phyloP scores from a whole-genome alignment of 2,329 filamentous ascomycete species.

The Colletotrichum orbiculare region DNA sequence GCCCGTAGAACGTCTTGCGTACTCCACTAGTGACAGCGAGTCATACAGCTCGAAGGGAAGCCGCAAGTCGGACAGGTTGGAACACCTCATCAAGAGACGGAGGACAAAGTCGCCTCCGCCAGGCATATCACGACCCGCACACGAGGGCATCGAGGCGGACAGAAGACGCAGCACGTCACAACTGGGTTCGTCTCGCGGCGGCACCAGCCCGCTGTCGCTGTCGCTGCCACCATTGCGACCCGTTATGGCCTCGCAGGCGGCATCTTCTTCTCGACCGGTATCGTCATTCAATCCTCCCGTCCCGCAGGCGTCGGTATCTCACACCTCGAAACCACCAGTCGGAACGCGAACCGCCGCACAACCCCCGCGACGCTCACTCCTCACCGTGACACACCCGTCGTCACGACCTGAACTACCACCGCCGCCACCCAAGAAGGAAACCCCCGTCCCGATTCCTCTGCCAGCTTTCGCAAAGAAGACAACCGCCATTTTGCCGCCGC shows the following conservation, averaged over 20 bases:
- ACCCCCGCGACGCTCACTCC: constrained; percentile 7
- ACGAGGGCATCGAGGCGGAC: constrained; percentile 19
- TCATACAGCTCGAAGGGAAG: too few species aligned
- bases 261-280: background rate
- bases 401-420: background rate
- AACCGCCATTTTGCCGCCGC: background rate
- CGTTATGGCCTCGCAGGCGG: background rate
- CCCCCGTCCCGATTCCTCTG: constrained; percentile 1
- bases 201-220: constrained; percentile 24
- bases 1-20: too few species aligned
- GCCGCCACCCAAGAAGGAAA: background rate
- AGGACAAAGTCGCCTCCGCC: constrained; percentile 10
- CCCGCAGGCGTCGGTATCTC: constrained; percentile 13
- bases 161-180: constrained; percentile 19
- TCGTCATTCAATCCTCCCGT: constrained; percentile 7
- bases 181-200: constrained; percentile 18
- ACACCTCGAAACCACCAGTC: constrained; percentile 3
- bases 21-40: too few species aligned
- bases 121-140: background rate
- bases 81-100: constrained; percentile 21
- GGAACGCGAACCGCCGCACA: background rate
- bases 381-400: constrained; percentile 12
- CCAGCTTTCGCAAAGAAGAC: too few species aligned
- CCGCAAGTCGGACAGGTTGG: too few species aligned
- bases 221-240: constrained; percentile 14